A percentile compares a stretch with the other conserved stretches of the same genome.
These are phyloP conservation scores for Neurospora sp. DNA, from an alignment of 495 filamentous ascomycete genomes.

Conservation along the genomic window DNA sequence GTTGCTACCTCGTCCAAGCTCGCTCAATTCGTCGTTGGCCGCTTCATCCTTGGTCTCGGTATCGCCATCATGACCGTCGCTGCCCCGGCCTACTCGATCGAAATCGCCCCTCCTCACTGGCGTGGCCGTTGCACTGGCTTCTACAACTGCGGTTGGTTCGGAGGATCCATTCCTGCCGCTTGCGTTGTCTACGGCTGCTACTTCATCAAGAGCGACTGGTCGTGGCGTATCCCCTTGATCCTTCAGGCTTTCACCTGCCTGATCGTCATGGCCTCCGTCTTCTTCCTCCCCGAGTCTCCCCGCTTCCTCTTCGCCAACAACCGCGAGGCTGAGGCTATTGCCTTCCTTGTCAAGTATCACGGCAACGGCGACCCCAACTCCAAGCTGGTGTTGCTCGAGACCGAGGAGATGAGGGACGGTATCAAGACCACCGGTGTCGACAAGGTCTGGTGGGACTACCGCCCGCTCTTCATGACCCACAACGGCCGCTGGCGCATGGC, in stretches of 20 bases:
- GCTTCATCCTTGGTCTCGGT: slow-evolving; percentile 43
- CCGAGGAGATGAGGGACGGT: slow-evolving; percentile 50
- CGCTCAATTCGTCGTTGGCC: slow-evolving; percentile 38
- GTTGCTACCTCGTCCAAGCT: slow-evolving; percentile 24
- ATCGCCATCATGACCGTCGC: slow-evolving; percentile 40
- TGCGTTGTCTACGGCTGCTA: slow-evolving; percentile 34
- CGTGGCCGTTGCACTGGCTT: slow-evolving; percentile 38
- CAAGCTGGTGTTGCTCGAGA: slow-evolving; percentile 43
- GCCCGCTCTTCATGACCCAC: slow-evolving; percentile 33
- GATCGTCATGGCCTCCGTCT: slow-evolving; percentile 40
- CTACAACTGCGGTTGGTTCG: slow-evolving; percentile 45
- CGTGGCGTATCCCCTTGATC: slow-evolving; percentile 39
- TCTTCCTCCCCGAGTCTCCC: slow-evolving; percentile 55
- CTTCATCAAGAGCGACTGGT: slow-evolving; percentile 28
- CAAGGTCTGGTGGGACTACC: slow-evolving; percentile 38
- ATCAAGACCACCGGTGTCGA: slow-evolving; percentile 46
- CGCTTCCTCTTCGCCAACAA: slow-evolving; percentile 51
- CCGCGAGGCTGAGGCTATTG: slow-evolving; percentile 40
- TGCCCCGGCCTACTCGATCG: slow-evolving; percentile 37
- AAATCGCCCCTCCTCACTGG: slow-evolving; percentile 41
- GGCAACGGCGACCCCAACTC: slow-evolving; percentile 44
- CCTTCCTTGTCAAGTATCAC: slow-evolving; percentile 49
- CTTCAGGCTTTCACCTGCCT: slow-evolving; percentile 34
- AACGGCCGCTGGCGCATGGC: slow-evolving; percentile 38
- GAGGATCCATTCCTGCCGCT: slow-evolving; percentile 39